Evolutionary conservation across 495 filamentous ascomycete species (phyloP), one percentile per base, ranked within the genome.

Genomic region (Immersiella caudata): DNA sequence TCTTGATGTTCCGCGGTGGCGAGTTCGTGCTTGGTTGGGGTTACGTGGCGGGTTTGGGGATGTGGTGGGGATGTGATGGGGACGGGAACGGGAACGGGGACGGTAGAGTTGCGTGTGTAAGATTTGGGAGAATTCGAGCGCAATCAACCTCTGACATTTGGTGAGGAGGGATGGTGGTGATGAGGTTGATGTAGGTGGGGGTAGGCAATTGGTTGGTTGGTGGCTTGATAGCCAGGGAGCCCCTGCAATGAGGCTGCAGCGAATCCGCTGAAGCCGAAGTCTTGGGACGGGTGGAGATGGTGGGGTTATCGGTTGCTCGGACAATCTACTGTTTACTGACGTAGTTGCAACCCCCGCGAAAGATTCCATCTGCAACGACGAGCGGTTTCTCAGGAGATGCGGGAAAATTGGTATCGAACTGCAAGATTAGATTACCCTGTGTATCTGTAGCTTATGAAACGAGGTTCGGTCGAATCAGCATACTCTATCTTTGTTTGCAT

Each of bases 271-370:
- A 46, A 6, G 40, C 40, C 40, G 40, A 6, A 5, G 4, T 12
- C 27, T 22, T 6, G 33, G 21, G 63, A 18, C 22, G 49, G 63
- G 25, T 26, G 52, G 63, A 50, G 21, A n/a, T 35, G n/a, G 25
- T 18, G 27, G 56, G 27, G 21, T 33, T 7, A 20, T n/a, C 16
- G 24, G n/a, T 33, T 5, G 65, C 62, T 46, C 27, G 18, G 46
- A 59, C 33, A 7, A 25, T 57, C 29, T 20, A 56, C 62, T 67
- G 65, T 67, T 67, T 67, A 67, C 65, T 49, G 58, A 67, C 65
- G 65, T 67, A 58, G 11, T 46, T 46, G 11, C 11, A 6, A 2
- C 16, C 11, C 2, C 40, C 9, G 40, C 11, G 40, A 18, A 46
- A 2, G 40, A 4, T 14, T 46, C 40, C 4, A 22, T 27, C 33